A percentile compares a stretch with the other conserved stretches of the same genome.
Conservation (phyloP, 352 stramenopile genomes). For the Globisporangium nagaii region DNA sequence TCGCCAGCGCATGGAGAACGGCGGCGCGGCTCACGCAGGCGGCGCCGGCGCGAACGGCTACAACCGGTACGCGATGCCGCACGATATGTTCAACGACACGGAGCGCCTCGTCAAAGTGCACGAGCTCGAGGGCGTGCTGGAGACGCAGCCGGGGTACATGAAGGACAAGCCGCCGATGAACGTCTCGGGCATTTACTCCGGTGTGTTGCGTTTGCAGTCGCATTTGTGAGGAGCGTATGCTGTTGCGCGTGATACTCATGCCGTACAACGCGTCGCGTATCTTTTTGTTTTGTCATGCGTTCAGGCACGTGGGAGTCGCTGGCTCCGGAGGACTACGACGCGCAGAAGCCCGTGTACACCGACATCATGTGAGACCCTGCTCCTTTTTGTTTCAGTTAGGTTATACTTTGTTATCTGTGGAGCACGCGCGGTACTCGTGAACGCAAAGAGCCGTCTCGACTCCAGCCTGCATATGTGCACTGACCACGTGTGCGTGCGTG, state of each 20-base stretch:
- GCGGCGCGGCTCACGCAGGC: neutral
- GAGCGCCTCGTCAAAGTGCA: constrained; percentile 43
- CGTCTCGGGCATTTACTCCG: constrained; percentile 76
- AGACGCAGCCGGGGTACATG: constrained; percentile 40
- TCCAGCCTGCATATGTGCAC: too few relatives aligned
- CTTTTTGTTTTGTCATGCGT: neutral
- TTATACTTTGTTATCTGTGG: neutral
- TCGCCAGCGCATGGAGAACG: constrained; percentile 10
- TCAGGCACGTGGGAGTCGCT: constrained; percentile 58
- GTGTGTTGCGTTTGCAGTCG: constrained; percentile 16
- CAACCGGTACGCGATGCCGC: constrained; percentile 34
- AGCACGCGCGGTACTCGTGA: too few relatives aligned
- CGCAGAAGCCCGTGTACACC: constrained; percentile 43
- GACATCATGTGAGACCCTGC: constrained; percentile 50
- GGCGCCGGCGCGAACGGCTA: constrained; percentile 16
- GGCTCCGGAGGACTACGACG: constrained; percentile 49
- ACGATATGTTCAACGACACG: constrained; percentile 58
- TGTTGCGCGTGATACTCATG: neutral
- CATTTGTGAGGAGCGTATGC: too few relatives aligned
- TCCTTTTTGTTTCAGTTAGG: neutral
- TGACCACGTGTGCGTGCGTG: constrained; percentile 1
- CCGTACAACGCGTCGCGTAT: too few relatives aligned
- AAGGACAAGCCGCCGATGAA: constrained; percentile 39
- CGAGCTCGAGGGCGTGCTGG: constrained; percentile 44
- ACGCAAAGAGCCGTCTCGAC: too few relatives aligned